phyloP scores from a whole-genome alignment of 768 basidiomycete genomes.

The Clitopilus hobsonii region DNA sequence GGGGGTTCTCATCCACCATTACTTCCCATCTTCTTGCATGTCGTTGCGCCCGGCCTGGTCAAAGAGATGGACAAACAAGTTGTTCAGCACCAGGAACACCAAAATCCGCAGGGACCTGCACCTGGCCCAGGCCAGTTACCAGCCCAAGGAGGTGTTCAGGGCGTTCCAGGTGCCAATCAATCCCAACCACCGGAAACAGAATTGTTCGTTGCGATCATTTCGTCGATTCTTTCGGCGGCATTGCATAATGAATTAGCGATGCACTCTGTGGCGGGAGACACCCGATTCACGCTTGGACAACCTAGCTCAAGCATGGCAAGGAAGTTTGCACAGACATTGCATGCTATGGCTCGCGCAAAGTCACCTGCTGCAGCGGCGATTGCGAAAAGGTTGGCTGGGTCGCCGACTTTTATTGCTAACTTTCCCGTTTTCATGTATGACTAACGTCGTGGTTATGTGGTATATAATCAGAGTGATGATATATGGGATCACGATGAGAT shows the following conservation, averaged over 20 bases:
- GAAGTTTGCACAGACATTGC: conserved; percentile 39
- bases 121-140: too few relatives aligned
- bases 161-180: too few relatives aligned
- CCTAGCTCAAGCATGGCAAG: conserved; percentile 61
- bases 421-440: conserved; percentile 63
- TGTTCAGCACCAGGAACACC: neutral
- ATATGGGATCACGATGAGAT: conserved; percentile 8
- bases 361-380: conserved; percentile 35
- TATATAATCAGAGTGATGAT: conserved; percentile 3
- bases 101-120: neutral
- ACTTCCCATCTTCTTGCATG: conserved; percentile 69
- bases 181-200: conserved; percentile 56
- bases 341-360: conserved; percentile 17
- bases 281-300: conserved; percentile 52
- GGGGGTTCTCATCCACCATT: conserved; percentile 52
- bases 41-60: conserved; percentile 61
- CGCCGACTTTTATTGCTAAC: conserved; percentile 63
- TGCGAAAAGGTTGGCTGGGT: conserved; percentile 55
- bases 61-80: conserved; percentile 45
- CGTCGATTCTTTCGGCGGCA: conserved; percentile 61
- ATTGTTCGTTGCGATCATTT: conserved; percentile 58
- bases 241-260: conserved; percentile 71
- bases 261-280: conserved; percentile 46
- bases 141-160: too few relatives aligned
- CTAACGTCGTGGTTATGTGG: conserved; percentile 20